Evolutionary conservation across 768 basidiomycete species (phyloP).

Genomic region (Kwoniella dejecticola): DNA sequence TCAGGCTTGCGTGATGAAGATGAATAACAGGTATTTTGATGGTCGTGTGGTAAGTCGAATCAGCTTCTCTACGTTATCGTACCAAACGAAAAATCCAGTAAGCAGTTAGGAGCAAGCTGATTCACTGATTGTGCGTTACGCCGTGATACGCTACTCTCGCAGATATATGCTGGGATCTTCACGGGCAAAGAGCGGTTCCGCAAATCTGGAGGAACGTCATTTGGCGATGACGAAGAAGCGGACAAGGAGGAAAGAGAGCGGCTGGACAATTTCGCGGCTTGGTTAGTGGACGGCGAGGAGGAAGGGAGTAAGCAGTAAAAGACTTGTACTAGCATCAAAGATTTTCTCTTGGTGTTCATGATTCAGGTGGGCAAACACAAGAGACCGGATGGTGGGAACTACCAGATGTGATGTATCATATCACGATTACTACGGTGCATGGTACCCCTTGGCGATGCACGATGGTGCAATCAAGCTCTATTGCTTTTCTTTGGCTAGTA

Average conservation of each 20-base stretch:
- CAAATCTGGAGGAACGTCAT: slow-evolving; percentile 64
- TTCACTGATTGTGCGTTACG: neutral
- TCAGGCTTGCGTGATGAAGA: slow-evolving; percentile 92
- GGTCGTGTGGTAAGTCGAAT: slow-evolving; percentile 62
- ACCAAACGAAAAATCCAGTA: no score
- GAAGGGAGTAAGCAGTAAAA: slow-evolving; percentile 19
- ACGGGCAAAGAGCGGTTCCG: slow-evolving; percentile 78
- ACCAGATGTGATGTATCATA: no score
- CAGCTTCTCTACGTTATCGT: no score
- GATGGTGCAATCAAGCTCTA: no score
- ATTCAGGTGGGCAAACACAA: no score
- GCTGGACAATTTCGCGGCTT: slow-evolving; percentile 81
- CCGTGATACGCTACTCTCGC: no score
- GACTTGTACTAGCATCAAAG: no score
- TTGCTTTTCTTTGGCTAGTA: slow-evolving; percentile 59
- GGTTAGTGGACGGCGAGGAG: slow-evolving; percentile 65
- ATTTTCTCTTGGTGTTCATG: no score
- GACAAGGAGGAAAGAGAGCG: slow-evolving; percentile 71
- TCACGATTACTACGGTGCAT: no score
- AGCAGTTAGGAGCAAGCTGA: no score
- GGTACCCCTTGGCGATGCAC: no score
- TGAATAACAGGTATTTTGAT: slow-evolving; percentile 89
- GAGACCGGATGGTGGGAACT: no score
- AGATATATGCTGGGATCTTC: slow-evolving; percentile 77
- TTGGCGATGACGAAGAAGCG: slow-evolving; percentile 67